Evolutionary conservation across 139 green algal species (phyloP).

Genomic region (Auxenochlorella pyrenoidosa): DNA sequence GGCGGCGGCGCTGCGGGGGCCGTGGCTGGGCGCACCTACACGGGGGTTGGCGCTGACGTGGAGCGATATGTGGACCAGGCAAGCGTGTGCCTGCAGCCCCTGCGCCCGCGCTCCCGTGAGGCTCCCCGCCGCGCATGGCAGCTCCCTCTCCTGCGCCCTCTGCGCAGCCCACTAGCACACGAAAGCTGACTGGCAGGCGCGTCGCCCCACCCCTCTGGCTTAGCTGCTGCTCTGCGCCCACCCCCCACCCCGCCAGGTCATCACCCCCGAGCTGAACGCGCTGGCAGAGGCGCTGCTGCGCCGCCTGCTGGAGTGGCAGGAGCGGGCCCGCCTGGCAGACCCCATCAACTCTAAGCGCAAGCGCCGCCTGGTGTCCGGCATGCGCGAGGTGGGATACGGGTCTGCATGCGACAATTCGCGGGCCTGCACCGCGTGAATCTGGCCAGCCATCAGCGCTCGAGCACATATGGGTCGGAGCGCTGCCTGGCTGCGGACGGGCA

Average conservation of each 20-base stretch:
- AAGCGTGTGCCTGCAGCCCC: neutral
- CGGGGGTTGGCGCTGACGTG: conserved; percentile 30
- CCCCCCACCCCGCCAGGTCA: conserved; percentile 41
- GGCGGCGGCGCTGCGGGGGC: neutral
- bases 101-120: too few species aligned
- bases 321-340: conserved; percentile 49
- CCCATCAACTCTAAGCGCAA: conserved; percentile 54
- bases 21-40: conserved; percentile 2
- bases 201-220: too few species aligned
- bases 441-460: too few species aligned
- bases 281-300: conserved; percentile 50
- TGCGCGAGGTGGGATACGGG: conserved; percentile 33
- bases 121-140: neutral
- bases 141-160: neutral
- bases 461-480: too few species aligned
- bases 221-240: too few species aligned
- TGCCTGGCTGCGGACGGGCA: too few species aligned
- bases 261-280: conserved; percentile 59
- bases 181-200: too few species aligned
- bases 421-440: too few species aligned
- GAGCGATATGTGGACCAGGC: conserved; percentile 41
- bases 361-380: conserved; percentile 63
- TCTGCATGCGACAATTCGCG: neutral
- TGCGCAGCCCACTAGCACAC: neutral
- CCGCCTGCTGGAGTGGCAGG: conserved; percentile 67